Base-by-base conservation (phyloP, 345 rosid species). In the Noccaea bulbosa region DNA sequence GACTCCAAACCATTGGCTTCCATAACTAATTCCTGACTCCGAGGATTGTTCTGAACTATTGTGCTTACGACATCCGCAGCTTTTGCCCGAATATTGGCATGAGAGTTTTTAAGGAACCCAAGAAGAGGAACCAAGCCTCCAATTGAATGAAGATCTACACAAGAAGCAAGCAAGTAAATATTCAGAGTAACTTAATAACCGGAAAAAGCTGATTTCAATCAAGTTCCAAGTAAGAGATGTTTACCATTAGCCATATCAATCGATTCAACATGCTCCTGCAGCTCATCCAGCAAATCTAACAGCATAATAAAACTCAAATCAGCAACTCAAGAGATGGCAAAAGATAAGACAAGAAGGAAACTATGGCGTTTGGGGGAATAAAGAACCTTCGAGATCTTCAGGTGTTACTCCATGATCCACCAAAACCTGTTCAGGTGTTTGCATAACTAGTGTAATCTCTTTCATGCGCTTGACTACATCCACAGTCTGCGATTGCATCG, bases 391-490 rank as follows among this genome's bases (percentile, higher is more conserved):
- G 59, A 93, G 77, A 78, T 91, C 92, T 27, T 69, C 72, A 69
- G 92, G 79, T 55, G 97, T 80, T 24, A 93, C 94, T n/a, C 98
- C 91, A 53, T 91, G 96, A 41, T 91, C 81, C 77, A 86, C 96
- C 84, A 93, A 76, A 15, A 86, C 87, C 9, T 84, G 81, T 65
- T 86, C 87, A 2, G 94, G 91, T 16, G 92, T 82, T 74, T 89
- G 88, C 97, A 93, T 91, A 41, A 93, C 96, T 7, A 86, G 64
- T 46, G 90, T 86, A 39, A 93, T 88, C 89, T 91, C 98, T 62
- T 94, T 94, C 98, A 94, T 91, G n/a, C 99, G 90, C 83, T 81
- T 79, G 62, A 88, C 73, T 65, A 92, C 96, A 71, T 94, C 98
- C 46, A 92, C 67, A 8, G 71, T 86, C 73, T 88, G 95, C 11